Base-by-base conservation (phyloP, 768 basidiomycete species). In the Candolleomyces efflorescens region DNA sequence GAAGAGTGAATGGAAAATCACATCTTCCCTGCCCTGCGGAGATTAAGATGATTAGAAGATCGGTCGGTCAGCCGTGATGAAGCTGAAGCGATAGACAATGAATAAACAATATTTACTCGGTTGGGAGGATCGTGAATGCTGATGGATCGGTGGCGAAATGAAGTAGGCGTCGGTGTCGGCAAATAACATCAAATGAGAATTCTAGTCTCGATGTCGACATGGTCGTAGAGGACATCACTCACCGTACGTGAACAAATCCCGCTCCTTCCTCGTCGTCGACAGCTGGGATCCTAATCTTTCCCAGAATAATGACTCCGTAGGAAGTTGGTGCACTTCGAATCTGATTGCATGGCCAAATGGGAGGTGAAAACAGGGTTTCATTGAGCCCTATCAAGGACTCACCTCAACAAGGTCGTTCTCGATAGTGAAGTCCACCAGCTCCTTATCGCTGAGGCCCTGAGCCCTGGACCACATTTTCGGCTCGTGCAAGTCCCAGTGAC, bases 51-150 rank as follows among this genome's bases (percentile, higher is more conserved):
- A 22, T 23, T 32, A 12, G 20, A 54, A 39, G 41, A 45, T 17
- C 47, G 38, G 32, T 32, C 32, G 32, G 32, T 32, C 32, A 32
- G 32, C 32, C 32, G 32, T 32, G 32, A 32, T 32, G 32, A 32
- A 32, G 32, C 7, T 32, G 32, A 32, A 47, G 53, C 26, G 39
- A 49, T 67, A 54, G 56, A 54, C 51, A 39, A 23, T 37, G 15
- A 46, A n/a, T 11, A 13, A n/a, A 36, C 39, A 54, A 18, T 47
- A 67, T 78, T 58, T 68, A 85, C 88, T 69, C 80, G 77, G 73
- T 87, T 86, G 1, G 85, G 87, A 53, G 89, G 85, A 64, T 89
- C 87, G 65, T 90, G 87, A 62, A 90, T 86, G 63, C 88, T 89
- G 67, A 27, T 64, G 47, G 49, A 24, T 36, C 39, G 17, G 54